Evolutionary conservation across 495 filamentous ascomycete species (phyloP), one percentile per base, ranked within the genome.

Genomic region (Mycothermus thermophilus): DNA sequence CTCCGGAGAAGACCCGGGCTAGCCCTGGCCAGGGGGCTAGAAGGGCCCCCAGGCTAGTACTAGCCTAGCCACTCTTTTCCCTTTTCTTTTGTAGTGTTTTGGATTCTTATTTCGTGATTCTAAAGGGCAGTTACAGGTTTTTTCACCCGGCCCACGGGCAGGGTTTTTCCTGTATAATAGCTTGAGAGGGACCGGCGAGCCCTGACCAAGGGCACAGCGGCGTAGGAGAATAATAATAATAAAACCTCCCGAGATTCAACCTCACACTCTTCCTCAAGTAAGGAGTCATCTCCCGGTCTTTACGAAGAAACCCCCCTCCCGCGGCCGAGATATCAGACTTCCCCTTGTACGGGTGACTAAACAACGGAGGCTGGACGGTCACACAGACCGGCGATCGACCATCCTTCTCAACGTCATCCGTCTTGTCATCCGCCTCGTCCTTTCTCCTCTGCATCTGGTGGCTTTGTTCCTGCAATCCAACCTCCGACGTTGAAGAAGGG

Each of bases 321-420:
- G 62, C 54, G 0, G 58, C 55, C 35, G 50, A 54, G 30, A 66
- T 67, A 37, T 67, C 44, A 15, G 62, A 66, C 11, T 50, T 47
- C 1, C 52, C 57, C 6, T 50, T 53, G 41, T 55, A 62, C 19
- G 57, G 57, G 18, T 66, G 64, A 13, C 60, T 64, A 35, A 67
- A 59, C 14, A 67, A 38, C n/a, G 64, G 64, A 11, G 64, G 64
- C 26, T 64, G 60, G 8, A 58, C 54, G 3, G 64, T 67, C 17
- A 67, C 45, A 22, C 64, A 66, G 0, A 58, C 36, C 2, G 56
- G 60, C 2, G 15, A n/a, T n/a, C n/a, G n/a, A n/a, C 3, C 27
- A 28, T 31, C 3, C 3, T 18, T 23, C 35, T 28, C 10, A 32
- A 11, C 38, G n/a, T 25, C 22, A 25, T 25, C 6, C 7, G 14